Base-by-base conservation (phyloP, 345 rosid species). In the Gossypium herbaceum region DNA sequence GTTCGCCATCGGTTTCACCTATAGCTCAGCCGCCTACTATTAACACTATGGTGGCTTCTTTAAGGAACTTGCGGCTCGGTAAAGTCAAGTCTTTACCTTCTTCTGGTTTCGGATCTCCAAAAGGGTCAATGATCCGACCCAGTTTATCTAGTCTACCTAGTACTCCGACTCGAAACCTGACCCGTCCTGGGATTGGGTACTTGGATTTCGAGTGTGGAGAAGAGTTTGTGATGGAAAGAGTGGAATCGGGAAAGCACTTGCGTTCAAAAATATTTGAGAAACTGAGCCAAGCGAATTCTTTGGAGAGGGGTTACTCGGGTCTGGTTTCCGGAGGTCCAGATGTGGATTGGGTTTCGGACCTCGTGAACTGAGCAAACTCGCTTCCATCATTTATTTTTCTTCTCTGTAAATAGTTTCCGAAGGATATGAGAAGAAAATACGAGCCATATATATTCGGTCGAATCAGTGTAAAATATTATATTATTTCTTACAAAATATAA, bases 271-370 rank as follows among this genome's bases (percentile, higher is more conserved):
- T 92, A 89, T 85, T 89, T 0, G 92, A 88, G 86, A 92, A 82
- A 76, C 84, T 94, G 70, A 87, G 90, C 81, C 83, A 78, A 78
- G 98, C 91, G 81, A 89, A 92, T 51, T 81, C 87, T 3, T 24
- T 90, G 79, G 87, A 71, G 2, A 79, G 83, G 65, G 77, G 50
- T 4, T 81, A 80, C 6, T 79, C 80, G 75, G 79, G 29, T 7
- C 80, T 47, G 51, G 39, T 56, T 47, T 72, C 54, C 0, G 74
- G 71, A 4, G 82, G 51, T 61, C 97, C 94, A 12, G 94, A 92
- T 76, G 84, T 92, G 2, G 92, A 82, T 44, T 92, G 98, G 98
- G 89, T 94, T 2, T 89, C 97, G 22, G 97, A 94, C 29, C 84
- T 94, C 39, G 75, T 94, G 51, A 79, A 78, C 79, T 89, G 22